A percentile compares a stretch with the other conserved stretches of the same genome.
Evolutionary conservation across 805 yeast species (phyloP).

Genomic region (Hanseniaspora mollemarum): DNA sequence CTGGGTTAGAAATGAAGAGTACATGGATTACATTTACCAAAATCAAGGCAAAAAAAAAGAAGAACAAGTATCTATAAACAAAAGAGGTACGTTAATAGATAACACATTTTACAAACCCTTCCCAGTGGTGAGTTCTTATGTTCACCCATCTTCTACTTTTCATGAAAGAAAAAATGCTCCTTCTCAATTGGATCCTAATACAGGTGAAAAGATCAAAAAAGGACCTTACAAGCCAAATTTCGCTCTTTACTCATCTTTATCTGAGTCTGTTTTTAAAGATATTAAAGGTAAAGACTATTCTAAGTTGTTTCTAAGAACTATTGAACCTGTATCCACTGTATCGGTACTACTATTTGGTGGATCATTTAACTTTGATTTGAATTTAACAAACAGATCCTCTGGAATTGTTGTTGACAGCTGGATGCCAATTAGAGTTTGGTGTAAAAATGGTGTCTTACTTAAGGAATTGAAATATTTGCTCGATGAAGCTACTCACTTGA

Average conservation of each 20-base stretch:
- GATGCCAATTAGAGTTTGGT: constrained; percentile 87
- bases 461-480: constrained; percentile 55
- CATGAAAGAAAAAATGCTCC: constrained; percentile 39
- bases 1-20: constrained; percentile 59
- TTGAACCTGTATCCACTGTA: constrained; percentile 68
- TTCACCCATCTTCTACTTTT: constrained; percentile 76
- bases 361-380: constrained; percentile 40
- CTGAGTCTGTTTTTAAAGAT: constrained; percentile 14
- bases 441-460: constrained; percentile 78
- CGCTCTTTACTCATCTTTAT: constrained; percentile 47
- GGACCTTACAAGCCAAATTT: constrained; percentile 43
- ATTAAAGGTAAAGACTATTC: constrained; percentile 38
- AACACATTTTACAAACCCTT: constrained; percentile 23
- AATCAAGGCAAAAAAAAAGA: constrained; percentile 12
- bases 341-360: constrained; percentile 79
- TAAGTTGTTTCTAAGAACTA: constrained; percentile 57
- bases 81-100: constrained; percentile 17
- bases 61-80: constrained; percentile 17
- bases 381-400: constrained; percentile 50
- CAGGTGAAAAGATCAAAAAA: constrained; percentile 23
- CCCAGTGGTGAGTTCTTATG: constrained; percentile 62
- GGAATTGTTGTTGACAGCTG: constrained; percentile 82
- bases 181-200: constrained; percentile 20
- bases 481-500: constrained; percentile 54
- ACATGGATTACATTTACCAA: constrained; percentile 26